phyloP scores from a whole-genome alignment of 2,329 filamentous ascomycete genomes.

The Trichoderma breve region DNA sequence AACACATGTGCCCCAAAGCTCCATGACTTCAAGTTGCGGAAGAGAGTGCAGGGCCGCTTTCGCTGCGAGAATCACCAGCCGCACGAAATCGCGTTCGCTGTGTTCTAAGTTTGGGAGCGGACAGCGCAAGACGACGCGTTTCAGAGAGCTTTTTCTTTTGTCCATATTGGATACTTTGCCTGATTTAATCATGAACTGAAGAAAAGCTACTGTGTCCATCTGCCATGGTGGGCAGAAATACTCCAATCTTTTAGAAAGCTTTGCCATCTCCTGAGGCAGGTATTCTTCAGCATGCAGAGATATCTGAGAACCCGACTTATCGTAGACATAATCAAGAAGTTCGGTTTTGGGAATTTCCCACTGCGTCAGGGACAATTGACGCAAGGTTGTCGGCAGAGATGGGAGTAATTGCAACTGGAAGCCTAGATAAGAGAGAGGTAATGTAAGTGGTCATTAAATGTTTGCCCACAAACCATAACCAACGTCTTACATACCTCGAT shows the following conservation, averaged over 20 bases:
- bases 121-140: not conserved
- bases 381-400: slow-evolving; percentile 6
- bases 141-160: not conserved
- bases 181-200: not conserved
- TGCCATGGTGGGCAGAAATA: slow-evolving; percentile 6
- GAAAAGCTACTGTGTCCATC: slow-evolving; percentile 9
- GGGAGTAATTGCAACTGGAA: not conserved
- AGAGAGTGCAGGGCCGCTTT: slow-evolving; percentile 5
- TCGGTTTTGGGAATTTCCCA: not conserved
- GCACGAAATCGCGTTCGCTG: not conserved
- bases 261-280: slow-evolving; percentile 3
- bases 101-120: not conserved
- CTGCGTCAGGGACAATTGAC: slow-evolving; percentile 4
- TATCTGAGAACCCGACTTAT: not conserved
- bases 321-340: not conserved
- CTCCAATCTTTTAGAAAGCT: not conserved
- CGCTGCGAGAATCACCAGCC: not conserved
- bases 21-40: slow-evolving; percentile 6
- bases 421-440: not conserved
- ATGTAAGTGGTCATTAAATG: not conserved
- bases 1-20: slow-evolving; percentile 5
- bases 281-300: not conserved
- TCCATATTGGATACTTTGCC: not conserved
- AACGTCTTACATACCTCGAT: not conserved
- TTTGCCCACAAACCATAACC: not conserved